Evolutionary conservation across 2,329 filamentous ascomycete genomes (phyloP).

Genomic region (Xylaria arbuscula): DNA sequence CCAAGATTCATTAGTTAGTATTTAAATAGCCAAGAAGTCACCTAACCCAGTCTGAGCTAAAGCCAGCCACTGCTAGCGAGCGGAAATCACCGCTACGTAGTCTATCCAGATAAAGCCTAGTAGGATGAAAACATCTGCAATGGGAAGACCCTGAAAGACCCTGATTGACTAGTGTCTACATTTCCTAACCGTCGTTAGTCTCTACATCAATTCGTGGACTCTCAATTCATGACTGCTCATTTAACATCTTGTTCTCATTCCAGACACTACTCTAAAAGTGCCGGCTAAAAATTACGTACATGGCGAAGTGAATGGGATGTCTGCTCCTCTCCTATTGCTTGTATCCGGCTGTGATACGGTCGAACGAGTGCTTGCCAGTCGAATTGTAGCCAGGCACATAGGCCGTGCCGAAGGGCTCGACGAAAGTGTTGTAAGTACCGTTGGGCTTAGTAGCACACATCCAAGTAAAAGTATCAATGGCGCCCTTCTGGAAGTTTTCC

Average conservation of each 20-base stretch:
- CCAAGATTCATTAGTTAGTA: no score
- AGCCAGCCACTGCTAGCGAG: background rate
- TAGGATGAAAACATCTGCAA: background rate
- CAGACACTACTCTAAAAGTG: background rate
- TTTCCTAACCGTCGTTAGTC: background rate
- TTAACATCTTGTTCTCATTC: background rate
- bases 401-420: constrained; percentile 32
- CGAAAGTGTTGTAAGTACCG: constrained; percentile 36
- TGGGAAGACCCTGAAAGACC: no score
- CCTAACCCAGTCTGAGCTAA: background rate
- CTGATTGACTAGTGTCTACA: no score
- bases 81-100: no score
- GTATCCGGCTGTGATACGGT: constrained; percentile 27
- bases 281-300: background rate
- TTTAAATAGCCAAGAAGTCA: background rate
- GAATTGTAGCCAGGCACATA: constrained; percentile 33
- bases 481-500: constrained; percentile 31
- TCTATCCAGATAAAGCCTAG: no score
- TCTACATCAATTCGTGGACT: background rate
- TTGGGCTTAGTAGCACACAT: constrained; percentile 34
- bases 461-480: constrained; percentile 38
- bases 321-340: background rate
- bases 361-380: constrained; percentile 33
- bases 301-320: background rate
- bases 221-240: background rate